These are phyloP conservation scores for Houttuynia cordata DNA, from an alignment of 164 flowering plant genomes.

Conservation along the genomic window DNA sequence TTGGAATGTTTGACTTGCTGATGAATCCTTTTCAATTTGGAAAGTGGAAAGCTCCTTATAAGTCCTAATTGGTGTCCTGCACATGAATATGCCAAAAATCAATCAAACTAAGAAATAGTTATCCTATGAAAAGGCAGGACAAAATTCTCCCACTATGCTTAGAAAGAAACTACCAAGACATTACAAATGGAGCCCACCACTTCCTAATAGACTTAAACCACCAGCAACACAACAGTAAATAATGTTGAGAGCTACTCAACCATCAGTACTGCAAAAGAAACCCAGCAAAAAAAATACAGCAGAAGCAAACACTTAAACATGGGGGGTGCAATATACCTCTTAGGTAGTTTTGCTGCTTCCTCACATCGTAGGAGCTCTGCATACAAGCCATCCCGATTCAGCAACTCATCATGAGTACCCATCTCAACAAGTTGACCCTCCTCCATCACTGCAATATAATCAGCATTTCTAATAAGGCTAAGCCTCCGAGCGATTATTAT, in stretches of 20 bases:
- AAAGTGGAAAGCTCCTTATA: conserved; percentile 56
- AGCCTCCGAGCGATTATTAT: conserved; percentile 91
- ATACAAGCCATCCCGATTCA: conserved; percentile 64
- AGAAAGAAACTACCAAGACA: no score
- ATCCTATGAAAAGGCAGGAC: background rate
- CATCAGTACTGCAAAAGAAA: no score
- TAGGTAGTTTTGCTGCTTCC: conserved; percentile 34
- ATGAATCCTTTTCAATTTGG: conserved; percentile 80
- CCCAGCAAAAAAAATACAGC: no score
- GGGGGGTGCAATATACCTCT: conserved; percentile 14
- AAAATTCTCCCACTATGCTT: background rate
- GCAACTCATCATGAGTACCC: conserved; percentile 95
- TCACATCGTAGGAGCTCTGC: conserved; percentile 76
- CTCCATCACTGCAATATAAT: conserved; percentile 98
- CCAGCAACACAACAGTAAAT: no score
- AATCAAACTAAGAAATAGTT: background rate
- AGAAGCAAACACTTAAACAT: background rate
- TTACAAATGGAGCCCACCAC: no score
- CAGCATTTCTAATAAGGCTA: conserved; percentile 91
- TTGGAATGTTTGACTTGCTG: conserved; percentile 60
- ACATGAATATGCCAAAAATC: background rate
- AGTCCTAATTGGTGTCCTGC: conserved; percentile 68
- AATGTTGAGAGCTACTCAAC: no score
- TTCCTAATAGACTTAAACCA: no score
- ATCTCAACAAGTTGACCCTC: conserved; percentile 98